phyloP scores from a whole-genome alignment of 2,329 filamentous ascomycete species.

The Grosmannia penicillata region DNA sequence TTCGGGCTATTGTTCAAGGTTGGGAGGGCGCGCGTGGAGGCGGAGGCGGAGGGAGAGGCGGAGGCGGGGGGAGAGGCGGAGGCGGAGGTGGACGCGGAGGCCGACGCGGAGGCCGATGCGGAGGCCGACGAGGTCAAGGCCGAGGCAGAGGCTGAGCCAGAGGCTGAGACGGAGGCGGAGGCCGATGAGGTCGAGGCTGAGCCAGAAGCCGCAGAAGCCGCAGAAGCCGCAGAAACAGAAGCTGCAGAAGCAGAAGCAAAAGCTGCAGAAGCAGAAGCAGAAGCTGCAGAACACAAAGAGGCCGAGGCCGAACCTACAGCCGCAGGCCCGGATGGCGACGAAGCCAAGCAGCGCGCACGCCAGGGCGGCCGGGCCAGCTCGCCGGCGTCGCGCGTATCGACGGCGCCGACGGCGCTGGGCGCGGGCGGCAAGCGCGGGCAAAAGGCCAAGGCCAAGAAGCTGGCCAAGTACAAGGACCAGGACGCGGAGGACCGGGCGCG shows the following conservation, averaged over 20 bases:
- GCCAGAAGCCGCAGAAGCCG: slow-evolving; percentile 11
- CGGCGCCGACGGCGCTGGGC: slow-evolving; percentile 25
- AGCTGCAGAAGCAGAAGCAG: slow-evolving; percentile 10
- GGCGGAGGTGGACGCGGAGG: neutral
- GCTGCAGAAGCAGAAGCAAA: slow-evolving; percentile 6
- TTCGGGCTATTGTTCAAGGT: slow-evolving; percentile 81
- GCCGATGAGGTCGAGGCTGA: slow-evolving; percentile 17
- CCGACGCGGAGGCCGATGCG: slow-evolving; percentile 8
- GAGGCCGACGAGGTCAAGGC: slow-evolving; percentile 15
- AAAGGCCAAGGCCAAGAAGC: slow-evolving; percentile 71
- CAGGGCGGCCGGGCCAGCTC: slow-evolving; percentile 6
- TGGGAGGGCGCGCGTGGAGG: slow-evolving; percentile 62
- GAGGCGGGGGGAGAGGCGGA: neutral
- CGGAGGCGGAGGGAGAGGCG: neutral
- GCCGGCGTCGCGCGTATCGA: slow-evolving; percentile 11
- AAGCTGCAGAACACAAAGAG: slow-evolving; percentile 13
- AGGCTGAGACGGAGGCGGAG: slow-evolving; percentile 11
- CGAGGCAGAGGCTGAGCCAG: slow-evolving; percentile 8
- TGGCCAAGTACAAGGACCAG: slow-evolving; percentile 86
- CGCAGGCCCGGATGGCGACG: slow-evolving; percentile 17
- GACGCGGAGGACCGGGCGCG: slow-evolving; percentile 83
- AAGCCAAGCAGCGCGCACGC: too few relatives aligned
- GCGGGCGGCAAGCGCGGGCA: slow-evolving; percentile 50
- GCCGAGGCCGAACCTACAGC: slow-evolving; percentile 16
- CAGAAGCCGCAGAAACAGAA: neutral